These are phyloP conservation scores for Acacia acuminata DNA, from an alignment of 306 rosid species.

Conservation along the genomic window DNA sequence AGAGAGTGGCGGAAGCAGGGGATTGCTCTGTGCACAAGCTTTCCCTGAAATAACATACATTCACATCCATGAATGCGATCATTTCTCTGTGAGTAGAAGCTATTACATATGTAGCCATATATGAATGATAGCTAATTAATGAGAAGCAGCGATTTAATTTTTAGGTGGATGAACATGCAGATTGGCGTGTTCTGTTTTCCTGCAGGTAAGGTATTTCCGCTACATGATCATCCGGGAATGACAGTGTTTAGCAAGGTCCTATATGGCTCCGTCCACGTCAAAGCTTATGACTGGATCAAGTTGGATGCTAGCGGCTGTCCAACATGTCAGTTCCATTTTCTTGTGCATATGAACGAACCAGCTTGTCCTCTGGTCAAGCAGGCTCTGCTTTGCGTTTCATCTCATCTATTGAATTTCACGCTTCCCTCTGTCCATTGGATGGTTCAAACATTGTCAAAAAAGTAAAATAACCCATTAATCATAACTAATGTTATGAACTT, in stretches of 20 bases:
- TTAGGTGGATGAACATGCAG: constrained; percentile 34
- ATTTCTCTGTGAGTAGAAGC: constrained; percentile 48
- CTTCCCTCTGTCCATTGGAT: neutral
- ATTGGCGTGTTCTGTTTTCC: constrained; percentile 71
- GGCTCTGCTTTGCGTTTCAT: neutral
- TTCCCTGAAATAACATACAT: constrained; percentile 59
- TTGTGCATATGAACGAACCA: neutral
- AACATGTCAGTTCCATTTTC: constrained; percentile 44
- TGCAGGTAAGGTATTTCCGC: constrained; percentile 55
- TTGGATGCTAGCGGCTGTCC: constrained; percentile 15
- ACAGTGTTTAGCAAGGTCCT: constrained; percentile 71
- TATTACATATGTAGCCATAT: neutral
- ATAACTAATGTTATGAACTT: neutral
- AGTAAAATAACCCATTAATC: neutral
- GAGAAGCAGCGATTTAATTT: neutral
- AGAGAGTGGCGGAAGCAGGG: constrained; percentile 14
- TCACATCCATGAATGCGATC: constrained; percentile 62
- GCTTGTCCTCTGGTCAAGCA: neutral
- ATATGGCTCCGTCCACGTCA: constrained; percentile 49
- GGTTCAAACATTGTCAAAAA: neutral
- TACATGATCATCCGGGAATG: constrained; percentile 77
- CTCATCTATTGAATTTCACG: neutral
- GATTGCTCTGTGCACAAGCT: constrained; percentile 45
- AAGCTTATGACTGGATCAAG: constrained; percentile 69
- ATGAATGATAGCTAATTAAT: neutral